These are phyloP conservation scores for Globisporangium paddicum DNA, from an alignment of 352 stramenopile genomes.

Conservation along the genomic window DNA sequence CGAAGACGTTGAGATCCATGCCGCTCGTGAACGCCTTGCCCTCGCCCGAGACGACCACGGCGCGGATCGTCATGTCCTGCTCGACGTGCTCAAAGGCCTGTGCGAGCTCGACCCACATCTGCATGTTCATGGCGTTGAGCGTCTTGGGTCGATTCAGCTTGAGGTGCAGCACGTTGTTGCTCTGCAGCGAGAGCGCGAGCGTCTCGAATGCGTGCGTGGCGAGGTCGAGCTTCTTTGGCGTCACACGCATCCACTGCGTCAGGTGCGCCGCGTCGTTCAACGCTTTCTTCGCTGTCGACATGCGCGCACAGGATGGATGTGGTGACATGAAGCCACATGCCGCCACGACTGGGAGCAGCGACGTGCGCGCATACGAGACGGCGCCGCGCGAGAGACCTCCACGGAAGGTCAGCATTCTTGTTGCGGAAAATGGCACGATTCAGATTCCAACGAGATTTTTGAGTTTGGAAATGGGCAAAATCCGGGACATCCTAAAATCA, in stretches of 20 bases:
- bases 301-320: no score
- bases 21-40: slow-evolving; percentile 82
- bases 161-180: slow-evolving; percentile 65
- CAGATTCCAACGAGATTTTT: neutral
- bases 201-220: slow-evolving; percentile 48
- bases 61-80: slow-evolving; percentile 56
- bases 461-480: no score
- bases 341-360: neutral
- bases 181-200: slow-evolving; percentile 32
- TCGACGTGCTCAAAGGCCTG: slow-evolving; percentile 68
- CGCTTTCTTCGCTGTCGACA: slow-evolving; percentile 9
- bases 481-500: no score
- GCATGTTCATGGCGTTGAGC: slow-evolving; percentile 88
- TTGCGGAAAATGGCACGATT: neutral
- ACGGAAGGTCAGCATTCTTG: slow-evolving; percentile 8
- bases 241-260: slow-evolving; percentile 47
- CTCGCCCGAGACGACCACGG: slow-evolving; percentile 74
- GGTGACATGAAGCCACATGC: neutral
- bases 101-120: slow-evolving; percentile 83
- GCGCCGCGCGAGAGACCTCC: slow-evolving; percentile 1
- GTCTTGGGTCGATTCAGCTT: slow-evolving; percentile 79
- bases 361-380: neutral
- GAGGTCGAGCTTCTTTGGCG: slow-evolving; percentile 32
- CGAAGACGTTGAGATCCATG: slow-evolving; percentile 88
- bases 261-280: slow-evolving; percentile 46